Evolutionary conservation across 2,329 filamentous ascomycete species (phyloP), one percentile per base, ranked within the genome.

Genomic region (Zarea fungicola): DNA sequence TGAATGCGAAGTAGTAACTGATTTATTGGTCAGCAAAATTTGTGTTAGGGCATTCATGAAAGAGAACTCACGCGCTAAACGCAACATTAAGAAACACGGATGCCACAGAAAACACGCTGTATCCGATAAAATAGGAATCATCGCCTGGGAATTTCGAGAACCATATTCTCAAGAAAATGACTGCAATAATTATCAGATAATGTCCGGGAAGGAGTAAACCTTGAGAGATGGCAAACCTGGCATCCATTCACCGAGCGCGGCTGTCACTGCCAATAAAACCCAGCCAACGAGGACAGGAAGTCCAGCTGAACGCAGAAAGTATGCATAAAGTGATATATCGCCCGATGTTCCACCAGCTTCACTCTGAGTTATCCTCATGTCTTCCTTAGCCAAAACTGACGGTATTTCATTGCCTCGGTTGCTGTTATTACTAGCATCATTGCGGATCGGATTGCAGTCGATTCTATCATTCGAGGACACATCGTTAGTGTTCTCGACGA

Each of bases 131-230:
- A 25, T 29, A 37, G 10, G 8, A 9, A 7, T 14, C 2, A 4
- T 49, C 18, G 1, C n/a, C 5, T 10, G 37, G 23, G 16, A 14
- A 6, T 31, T 18, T 36, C 3, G 21, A 9, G 10, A 18, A 23
- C 47, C 47, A 49, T 11, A 49, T 37, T 9, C 37, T n/a, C 8
- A 49, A 13, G 18, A 29, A 49, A 13, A 42, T 18, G 2, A 31
- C 47, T 43, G 18, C 3, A 10, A 21, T 3, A n/a, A 9, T 18
- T 9, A n/a, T 34, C 29, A 35, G 29, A 8, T 8, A 22, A 7
- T 29, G n/a, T 9, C 19, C 19, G 16, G 11, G 5, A 42, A 22
- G 4, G 19, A 23, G 7, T 22, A 1, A 13, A 35, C 1, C 14
- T 7, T 14, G 10, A 5, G 16, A 41, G n/a, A n/a, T 2, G 14